Conservation (phyloP, 768 basidiomycete species). For the Lanmaoa rubissima region DNA sequence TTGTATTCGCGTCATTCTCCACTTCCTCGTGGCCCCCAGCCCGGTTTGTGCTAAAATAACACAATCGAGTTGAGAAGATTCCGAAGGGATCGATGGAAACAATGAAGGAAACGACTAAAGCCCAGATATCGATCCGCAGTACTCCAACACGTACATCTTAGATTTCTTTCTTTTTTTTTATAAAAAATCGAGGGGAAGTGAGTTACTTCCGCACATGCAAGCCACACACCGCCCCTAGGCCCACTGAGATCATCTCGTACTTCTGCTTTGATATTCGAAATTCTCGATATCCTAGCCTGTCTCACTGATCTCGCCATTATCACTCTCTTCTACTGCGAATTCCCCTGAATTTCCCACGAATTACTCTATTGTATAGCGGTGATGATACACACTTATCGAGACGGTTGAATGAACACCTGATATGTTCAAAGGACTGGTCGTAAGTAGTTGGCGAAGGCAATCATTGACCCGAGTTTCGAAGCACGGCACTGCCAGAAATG, state of each 20-base stretch:
- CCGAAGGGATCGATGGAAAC: background rate
- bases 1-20: background rate
- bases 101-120: too few species aligned
- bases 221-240: background rate
- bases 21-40: background rate
- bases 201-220: too few species aligned
- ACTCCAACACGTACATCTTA: background rate
- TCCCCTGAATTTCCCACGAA: background rate
- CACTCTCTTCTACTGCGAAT: too few species aligned
- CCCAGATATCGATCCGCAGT: background rate
- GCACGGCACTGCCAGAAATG: too few species aligned
- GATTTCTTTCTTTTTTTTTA: background rate
- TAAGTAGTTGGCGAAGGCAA: background rate
- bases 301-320: too few species aligned
- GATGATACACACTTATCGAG: background rate
- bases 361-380: too few species aligned
- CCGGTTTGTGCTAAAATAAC: background rate
- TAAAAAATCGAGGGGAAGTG: too few species aligned
- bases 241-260: background rate
- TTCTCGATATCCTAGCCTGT: too few species aligned
- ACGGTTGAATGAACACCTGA: too few species aligned
- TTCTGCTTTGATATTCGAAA: too few species aligned
- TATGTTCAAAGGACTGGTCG: too few species aligned
- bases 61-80: background rate
- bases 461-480: background rate